A percentile compares a stretch with the other conserved stretches of the same genome.
Evolutionary conservation across 106 monocot species (phyloP).

Genomic region (Acorus calamus): DNA sequence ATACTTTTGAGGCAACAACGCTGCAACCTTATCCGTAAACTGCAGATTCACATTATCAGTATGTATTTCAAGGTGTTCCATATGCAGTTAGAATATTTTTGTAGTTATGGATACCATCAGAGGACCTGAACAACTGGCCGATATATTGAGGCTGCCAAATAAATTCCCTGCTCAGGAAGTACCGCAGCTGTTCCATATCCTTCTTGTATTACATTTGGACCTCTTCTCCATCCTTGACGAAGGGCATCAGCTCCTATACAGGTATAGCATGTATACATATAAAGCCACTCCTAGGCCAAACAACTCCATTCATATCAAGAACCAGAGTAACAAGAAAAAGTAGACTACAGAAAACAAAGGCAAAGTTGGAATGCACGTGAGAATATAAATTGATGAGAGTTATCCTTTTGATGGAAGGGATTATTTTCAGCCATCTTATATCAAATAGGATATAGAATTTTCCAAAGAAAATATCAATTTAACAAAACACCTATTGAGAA

Average conservation of each 20-base stretch:
- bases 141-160: slow-evolving; percentile 93
- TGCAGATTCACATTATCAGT: slow-evolving; percentile 14
- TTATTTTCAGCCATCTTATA: too few species aligned
- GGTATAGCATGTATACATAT: too few species aligned
- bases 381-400: too few species aligned
- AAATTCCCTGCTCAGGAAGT: slow-evolving; percentile 95
- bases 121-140: slow-evolving; percentile 89
- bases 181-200: slow-evolving; percentile 88
- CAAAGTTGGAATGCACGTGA: not conserved
- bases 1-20: slow-evolving; percentile 80
- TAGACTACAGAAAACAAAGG: not conserved
- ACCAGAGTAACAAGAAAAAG: too few species aligned
- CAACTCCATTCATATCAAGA: too few species aligned
- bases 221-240: slow-evolving; percentile 80
- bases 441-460: too few species aligned
- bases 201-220: slow-evolving; percentile 70
- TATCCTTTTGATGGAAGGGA: too few species aligned
- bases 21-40: slow-evolving; percentile 88
- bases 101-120: too few species aligned
- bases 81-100: too few species aligned
- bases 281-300: too few species aligned
- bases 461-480: too few species aligned
- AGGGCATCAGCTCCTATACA: slow-evolving; percentile 15
- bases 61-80: not conserved
- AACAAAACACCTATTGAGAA: too few species aligned